These are phyloP conservation scores for Pichia paraexigua DNA, from an alignment of 805 yeast species.

Conservation along the genomic window DNA sequence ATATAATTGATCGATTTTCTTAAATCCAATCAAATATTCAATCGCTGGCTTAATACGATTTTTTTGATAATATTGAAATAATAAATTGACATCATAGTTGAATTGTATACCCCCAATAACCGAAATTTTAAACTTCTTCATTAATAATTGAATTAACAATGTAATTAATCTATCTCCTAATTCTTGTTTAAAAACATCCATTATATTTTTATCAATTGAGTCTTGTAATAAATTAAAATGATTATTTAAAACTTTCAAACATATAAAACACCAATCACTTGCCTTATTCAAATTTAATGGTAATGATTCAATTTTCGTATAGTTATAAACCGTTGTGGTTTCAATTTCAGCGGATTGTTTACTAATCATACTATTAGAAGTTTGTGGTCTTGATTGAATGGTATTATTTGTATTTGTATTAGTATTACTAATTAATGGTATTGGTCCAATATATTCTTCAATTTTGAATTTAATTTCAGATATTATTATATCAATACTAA, in stretches of 20 bases:
- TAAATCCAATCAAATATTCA: conserved; percentile 71
- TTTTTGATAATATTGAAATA: conserved; percentile 61
- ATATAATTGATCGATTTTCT: conserved; percentile 78
- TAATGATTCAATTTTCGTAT: conserved; percentile 10
- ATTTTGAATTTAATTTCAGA: conserved; percentile 45
- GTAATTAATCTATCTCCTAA: conserved; percentile 81
- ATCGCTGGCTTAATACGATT: conserved; percentile 60
- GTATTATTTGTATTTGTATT: neutral
- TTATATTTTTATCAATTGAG: conserved; percentile 77
- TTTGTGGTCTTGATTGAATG: neutral
- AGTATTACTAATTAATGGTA: conserved; percentile 28
- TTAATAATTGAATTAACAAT: conserved; percentile 66
- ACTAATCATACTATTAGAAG: neutral
- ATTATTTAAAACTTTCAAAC: conserved; percentile 52
- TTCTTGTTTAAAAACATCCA: conserved; percentile 92
- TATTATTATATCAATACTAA: conserved; percentile 85
- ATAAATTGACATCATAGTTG: conserved; percentile 73
- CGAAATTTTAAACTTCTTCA: conserved; percentile 59
- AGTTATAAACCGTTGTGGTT: conserved; percentile 9
- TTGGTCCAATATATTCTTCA: conserved; percentile 11
- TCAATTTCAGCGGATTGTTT: neutral
- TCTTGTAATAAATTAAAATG: conserved; percentile 71
- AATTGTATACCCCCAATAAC: conserved; percentile 76
- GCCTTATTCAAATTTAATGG: conserved; percentile 26
- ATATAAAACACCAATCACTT: conserved; percentile 57